Evolutionary conservation across 192 early-diverging fungal species (phyloP).

Genomic region (Backusella morwellensis): DNA sequence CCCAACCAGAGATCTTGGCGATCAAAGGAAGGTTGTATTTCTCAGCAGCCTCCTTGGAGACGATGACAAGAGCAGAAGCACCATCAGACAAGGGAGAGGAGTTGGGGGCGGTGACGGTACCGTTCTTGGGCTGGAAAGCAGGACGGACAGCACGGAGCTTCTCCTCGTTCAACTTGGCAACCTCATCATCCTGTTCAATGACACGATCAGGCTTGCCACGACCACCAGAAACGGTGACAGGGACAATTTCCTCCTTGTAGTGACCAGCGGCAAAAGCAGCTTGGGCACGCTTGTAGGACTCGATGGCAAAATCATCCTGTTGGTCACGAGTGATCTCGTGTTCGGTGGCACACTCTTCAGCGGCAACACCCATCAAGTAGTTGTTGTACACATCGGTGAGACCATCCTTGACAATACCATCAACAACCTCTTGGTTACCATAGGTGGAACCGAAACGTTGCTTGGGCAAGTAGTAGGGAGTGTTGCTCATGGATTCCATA

Average conservation of each 20-base stretch:
- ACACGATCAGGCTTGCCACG: slow-evolving; percentile 66
- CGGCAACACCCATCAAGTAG: slow-evolving; percentile 77
- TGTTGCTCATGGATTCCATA: slow-evolving; percentile 81
- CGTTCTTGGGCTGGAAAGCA: slow-evolving; percentile 79
- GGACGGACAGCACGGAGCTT: slow-evolving; percentile 90
- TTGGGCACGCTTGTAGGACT: slow-evolving; percentile 80
- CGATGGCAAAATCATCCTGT: slow-evolving; percentile 77
- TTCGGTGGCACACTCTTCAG: slow-evolving; percentile 79
- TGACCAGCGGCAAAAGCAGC: slow-evolving; percentile 60
- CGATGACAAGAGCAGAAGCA: slow-evolving; percentile 70
- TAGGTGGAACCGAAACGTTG: slow-evolving; percentile 78
- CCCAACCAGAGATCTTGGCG: slow-evolving; percentile 64
- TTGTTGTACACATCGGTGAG: slow-evolving; percentile 74
- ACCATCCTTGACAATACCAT: slow-evolving; percentile 75
- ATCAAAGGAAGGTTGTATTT: slow-evolving; percentile 50
- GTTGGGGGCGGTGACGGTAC: slow-evolving; percentile 92
- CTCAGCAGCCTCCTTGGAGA: slow-evolving; percentile 62
- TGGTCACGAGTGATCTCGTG: slow-evolving; percentile 74
- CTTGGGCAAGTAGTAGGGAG: slow-evolving; percentile 78
- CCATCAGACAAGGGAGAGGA: slow-evolving; percentile 84
- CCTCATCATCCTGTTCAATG: slow-evolving; percentile 68
- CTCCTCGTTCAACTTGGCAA: slow-evolving; percentile 72
- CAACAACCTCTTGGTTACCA: slow-evolving; percentile 67
- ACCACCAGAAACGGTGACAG: slow-evolving; percentile 65
- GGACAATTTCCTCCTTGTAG: slow-evolving; percentile 71